phyloP scores from a whole-genome alignment of 2,329 filamentous ascomycete genomes.

The Phyllosticta citrichinensis region DNA sequence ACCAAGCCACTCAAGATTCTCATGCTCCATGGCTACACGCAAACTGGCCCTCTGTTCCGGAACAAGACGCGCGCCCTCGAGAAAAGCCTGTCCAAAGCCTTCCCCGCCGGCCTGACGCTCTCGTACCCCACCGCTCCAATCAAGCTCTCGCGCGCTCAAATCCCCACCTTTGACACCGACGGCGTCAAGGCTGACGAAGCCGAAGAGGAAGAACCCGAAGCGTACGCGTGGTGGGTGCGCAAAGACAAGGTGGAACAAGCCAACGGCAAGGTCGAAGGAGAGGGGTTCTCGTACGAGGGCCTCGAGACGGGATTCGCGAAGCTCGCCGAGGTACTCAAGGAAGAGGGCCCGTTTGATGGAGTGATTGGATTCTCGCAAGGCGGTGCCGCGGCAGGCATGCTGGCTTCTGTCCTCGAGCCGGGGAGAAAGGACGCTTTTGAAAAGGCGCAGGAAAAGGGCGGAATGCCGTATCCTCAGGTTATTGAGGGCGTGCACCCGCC shows the following conservation, averaged over 20 bases:
- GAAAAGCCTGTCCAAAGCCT: slow-evolving; percentile 66
- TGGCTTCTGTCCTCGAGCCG: slow-evolving; percentile 61
- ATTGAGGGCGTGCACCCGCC: slow-evolving; percentile 15
- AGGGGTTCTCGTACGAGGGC: slow-evolving; percentile 50
- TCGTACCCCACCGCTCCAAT: slow-evolving; percentile 39
- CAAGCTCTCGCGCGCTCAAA: slow-evolving; percentile 33
- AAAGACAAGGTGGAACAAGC: slow-evolving; percentile 42
- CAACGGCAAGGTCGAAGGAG: slow-evolving; percentile 27
- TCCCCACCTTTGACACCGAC: slow-evolving; percentile 27
- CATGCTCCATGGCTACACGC: slow-evolving; percentile 66
- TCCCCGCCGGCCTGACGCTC: slow-evolving; percentile 45
- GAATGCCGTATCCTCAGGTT: slow-evolving; percentile 42
- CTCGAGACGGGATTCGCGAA: slow-evolving; percentile 57
- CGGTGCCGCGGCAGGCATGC: slow-evolving; percentile 59
- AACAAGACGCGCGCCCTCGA: slow-evolving; percentile 80
- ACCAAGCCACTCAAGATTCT: slow-evolving; percentile 34
- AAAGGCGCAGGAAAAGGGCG: slow-evolving; percentile 24
- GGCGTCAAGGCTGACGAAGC: slow-evolving; percentile 19
- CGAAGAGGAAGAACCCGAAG: slow-evolving; percentile 47
- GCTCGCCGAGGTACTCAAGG: slow-evolving; percentile 52
- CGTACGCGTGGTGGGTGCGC: slow-evolving; percentile 75
- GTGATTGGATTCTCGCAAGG: slow-evolving; percentile 79
- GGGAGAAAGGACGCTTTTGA: slow-evolving; percentile 41
- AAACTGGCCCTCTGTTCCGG: slow-evolving; percentile 76
- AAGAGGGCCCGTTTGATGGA: slow-evolving; percentile 62